These are phyloP conservation scores for Fusarium fracticaudum DNA, from an alignment of 2,329 filamentous ascomycete genomes.

Conservation along the genomic window DNA sequence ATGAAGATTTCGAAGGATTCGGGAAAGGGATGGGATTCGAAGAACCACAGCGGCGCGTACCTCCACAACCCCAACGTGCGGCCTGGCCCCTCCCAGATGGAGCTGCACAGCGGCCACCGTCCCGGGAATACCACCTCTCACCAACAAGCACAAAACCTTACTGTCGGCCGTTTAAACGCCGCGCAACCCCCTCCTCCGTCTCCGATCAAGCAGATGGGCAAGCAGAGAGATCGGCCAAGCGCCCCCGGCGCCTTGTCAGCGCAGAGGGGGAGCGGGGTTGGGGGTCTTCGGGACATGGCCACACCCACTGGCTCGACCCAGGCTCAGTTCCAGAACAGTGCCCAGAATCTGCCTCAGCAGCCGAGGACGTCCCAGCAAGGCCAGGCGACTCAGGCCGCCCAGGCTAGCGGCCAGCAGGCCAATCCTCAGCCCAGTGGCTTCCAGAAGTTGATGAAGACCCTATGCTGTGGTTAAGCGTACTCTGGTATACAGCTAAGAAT, in stretches of 20 bases:
- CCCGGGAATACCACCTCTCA: conserved; percentile 72
- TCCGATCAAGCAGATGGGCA: conserved; percentile 83
- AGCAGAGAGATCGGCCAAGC: conserved; percentile 80
- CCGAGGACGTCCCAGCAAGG: conserved; percentile 70
- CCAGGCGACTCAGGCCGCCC: conserved; percentile 64
- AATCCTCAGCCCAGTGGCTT: conserved; percentile 83
- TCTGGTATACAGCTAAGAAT: conserved; percentile 39
- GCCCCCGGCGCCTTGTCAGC: conserved; percentile 76
- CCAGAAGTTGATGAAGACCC: conserved; percentile 90
- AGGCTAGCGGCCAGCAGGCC: conserved; percentile 64
- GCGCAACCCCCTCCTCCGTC: conserved; percentile 89
- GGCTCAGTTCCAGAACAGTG: conserved; percentile 96
- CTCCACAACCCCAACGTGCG: conserved; percentile 81
- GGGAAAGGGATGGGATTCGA: conserved; percentile 89
- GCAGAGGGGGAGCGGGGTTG: conserved; percentile 80
- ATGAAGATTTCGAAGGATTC: conserved; percentile 90
- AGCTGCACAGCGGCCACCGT: conserved; percentile 79
- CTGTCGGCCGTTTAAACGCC: conserved; percentile 91
- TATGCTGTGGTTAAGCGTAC: conserved; percentile 81
- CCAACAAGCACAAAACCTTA: conserved; percentile 72
- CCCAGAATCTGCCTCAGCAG: conserved; percentile 81
- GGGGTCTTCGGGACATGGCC: conserved; percentile 77
- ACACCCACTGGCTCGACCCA: conserved; percentile 92
- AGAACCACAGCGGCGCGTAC: conserved; percentile 69
- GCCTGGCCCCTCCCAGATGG: conserved; percentile 84